A percentile compares a stretch with the other conserved stretches of the same genome.
phyloP scores from a whole-genome alignment of 495 filamentous ascomycete genomes.

The Tuber indicum region DNA sequence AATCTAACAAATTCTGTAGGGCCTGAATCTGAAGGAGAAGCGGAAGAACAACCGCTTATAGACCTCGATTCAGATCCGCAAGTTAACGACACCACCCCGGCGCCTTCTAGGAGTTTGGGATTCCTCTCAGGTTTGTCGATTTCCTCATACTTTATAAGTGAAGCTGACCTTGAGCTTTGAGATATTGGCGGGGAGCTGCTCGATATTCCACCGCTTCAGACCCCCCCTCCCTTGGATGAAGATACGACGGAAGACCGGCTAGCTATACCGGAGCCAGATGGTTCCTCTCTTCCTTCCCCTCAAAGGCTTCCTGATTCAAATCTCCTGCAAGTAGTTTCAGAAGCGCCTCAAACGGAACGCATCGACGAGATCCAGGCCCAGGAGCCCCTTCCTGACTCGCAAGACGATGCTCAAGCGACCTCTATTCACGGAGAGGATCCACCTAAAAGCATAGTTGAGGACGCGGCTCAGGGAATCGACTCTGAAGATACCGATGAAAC shows the following conservation, averaged over 20 bases:
- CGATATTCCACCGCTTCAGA: not conserved
- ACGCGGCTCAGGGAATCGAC: not conserved
- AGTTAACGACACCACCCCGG: not conserved
- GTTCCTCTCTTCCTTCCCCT: not conserved
- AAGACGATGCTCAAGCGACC: not conserved
- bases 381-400: not conserved
- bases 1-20: not conserved
- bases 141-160: not conserved
- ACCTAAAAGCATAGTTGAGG: not conserved
- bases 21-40: not conserved
- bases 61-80: not conserved
- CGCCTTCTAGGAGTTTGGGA: not conserved
- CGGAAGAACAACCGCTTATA: not conserved
- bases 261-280: not conserved
- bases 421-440: not conserved
- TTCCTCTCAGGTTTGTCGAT: not conserved
- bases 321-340: not conserved
- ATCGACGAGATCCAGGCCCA: not conserved
- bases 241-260: not conserved
- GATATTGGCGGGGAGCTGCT: not conserved
- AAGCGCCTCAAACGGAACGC: not conserved
- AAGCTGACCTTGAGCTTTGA: not conserved
- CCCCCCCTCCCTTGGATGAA: not conserved
- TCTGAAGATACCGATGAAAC: not conserved
- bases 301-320: not conserved